Conservation (phyloP, 2,329 filamentous ascomycete species). For the Botrytis paeoniae region DNA sequence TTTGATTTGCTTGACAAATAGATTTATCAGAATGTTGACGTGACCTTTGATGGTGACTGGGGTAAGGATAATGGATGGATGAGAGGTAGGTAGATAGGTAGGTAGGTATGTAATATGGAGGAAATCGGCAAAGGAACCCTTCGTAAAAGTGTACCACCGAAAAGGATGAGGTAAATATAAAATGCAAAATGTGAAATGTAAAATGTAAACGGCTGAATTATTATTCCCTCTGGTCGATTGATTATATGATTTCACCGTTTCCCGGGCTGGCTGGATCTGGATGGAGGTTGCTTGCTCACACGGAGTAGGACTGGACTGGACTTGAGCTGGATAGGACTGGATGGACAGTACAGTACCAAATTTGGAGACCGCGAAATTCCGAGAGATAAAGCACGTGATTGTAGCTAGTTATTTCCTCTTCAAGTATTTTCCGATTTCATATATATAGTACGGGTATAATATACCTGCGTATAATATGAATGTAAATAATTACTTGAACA, state of each 20-base stretch:
- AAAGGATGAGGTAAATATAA: background rate
- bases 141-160: background rate
- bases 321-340: background rate
- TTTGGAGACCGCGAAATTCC: background rate
- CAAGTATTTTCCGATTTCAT: background rate
- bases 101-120: background rate
- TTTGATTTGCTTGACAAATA: constrained; percentile 19
- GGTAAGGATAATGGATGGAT: background rate
- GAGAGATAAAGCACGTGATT: background rate
- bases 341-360: background rate
- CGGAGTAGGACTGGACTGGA: background rate
- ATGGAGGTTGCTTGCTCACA: background rate
- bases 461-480: background rate
- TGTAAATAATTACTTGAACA: background rate
- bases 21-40: constrained; percentile 16
- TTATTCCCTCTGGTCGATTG: background rate
- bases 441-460: background rate
- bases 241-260: background rate
- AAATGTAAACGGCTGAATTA: background rate
- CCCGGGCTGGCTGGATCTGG: background rate
- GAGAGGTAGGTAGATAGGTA: background rate
- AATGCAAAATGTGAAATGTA: background rate
- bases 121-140: background rate
- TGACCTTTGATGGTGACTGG: constrained; percentile 3
- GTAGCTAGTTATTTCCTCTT: background rate